Evolutionary conservation across 768 basidiomycete species (phyloP).

Genomic region (Tricholoma flavovirens): DNA sequence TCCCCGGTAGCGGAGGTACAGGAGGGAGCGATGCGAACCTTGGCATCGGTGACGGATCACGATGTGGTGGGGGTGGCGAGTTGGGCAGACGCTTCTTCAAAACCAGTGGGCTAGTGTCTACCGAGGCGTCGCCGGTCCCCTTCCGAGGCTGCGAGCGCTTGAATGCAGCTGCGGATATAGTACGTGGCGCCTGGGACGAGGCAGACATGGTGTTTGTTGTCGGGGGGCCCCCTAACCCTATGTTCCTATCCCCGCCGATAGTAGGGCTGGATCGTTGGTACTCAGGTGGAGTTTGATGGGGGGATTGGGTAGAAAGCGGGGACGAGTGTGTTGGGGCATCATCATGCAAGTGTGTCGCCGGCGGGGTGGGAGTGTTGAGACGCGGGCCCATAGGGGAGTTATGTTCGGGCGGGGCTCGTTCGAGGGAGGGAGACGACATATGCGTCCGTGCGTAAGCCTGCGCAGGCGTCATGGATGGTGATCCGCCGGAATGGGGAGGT

Average conservation of each 20-base stretch:
- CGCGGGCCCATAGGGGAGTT: background rate
- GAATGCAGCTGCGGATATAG: conserved; percentile 75
- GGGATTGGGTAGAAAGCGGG: conserved; percentile 13
- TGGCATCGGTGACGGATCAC: conserved; percentile 14
- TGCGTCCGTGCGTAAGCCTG: conserved; percentile 2
- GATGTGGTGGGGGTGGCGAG: conserved; percentile 33
- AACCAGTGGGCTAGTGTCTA: conserved; percentile 42
- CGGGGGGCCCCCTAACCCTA: background rate
- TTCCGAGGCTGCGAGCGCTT: conserved; percentile 42
- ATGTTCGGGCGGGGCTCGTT: background rate
- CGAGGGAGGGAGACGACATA: background rate
- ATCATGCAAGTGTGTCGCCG: background rate
- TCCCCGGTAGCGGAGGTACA: conserved; percentile 11
- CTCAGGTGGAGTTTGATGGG: conserved; percentile 44
- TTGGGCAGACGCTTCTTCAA: conserved; percentile 45
- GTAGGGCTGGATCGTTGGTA: conserved; percentile 24
- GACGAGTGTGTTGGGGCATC: conserved; percentile 1
- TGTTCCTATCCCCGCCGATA: background rate
- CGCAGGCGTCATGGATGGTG: conserved; percentile 13
- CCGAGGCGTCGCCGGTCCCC: conserved; percentile 19
- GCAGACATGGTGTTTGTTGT: conserved; percentile 12
- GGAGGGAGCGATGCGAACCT: conserved; percentile 6
- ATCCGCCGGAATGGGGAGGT: conserved; percentile 13
- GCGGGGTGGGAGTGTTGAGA: background rate
- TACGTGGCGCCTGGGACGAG: conserved; percentile 37